phyloP scores from a whole-genome alignment of 345 rosid species.

The Clausena lansium region DNA sequence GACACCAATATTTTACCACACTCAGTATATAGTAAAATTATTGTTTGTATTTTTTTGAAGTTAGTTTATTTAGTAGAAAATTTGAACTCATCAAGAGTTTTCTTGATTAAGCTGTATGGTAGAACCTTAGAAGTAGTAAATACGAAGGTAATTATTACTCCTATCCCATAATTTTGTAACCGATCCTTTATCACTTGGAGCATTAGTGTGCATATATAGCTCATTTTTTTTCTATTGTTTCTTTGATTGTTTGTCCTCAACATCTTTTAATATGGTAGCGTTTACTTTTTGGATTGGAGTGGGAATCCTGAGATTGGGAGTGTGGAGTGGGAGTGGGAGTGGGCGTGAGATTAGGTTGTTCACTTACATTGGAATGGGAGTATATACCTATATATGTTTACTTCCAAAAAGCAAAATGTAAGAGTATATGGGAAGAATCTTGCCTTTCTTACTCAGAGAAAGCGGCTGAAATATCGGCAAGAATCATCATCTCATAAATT shows the following conservation, averaged over 20 bases:
- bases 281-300: too few relatives aligned
- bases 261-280: too few relatives aligned
- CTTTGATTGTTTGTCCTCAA: too few relatives aligned
- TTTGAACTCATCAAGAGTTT: background rate
- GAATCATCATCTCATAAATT: too few relatives aligned
- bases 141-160: background rate
- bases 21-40: background rate
- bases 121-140: background rate
- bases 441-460: background rate
- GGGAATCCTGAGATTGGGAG: too few relatives aligned
- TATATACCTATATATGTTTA: too few relatives aligned
- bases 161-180: background rate
- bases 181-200: background rate
- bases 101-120: background rate
- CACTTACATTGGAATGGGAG: too few relatives aligned
- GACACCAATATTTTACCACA: background rate
- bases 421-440: background rate
- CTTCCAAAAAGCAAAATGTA: too few relatives aligned
- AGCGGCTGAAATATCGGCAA: background rate
- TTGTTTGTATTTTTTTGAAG: background rate
- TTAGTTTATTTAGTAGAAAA: background rate
- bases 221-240: background rate
- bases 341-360: too few relatives aligned
- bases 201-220: background rate
- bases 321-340: too few relatives aligned